Base-by-base conservation (phyloP, 139 green algal genomes). In the Chlorella sp. region DNA sequence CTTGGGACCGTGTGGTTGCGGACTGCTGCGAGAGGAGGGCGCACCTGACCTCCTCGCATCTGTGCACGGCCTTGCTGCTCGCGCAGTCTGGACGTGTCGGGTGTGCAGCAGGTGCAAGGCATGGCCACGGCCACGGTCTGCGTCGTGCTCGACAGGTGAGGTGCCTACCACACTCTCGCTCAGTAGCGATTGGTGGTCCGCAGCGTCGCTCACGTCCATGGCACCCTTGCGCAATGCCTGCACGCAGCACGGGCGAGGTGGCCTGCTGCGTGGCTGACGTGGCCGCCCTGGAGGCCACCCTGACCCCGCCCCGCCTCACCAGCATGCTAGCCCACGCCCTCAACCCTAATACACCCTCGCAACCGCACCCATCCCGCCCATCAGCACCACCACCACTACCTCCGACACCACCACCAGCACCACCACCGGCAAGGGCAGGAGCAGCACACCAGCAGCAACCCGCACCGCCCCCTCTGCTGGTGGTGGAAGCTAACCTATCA, bases 241-340 rank as follows among this genome's bases (percentile, higher is more conserved):
- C 22, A 27, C 17, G 72, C 71, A 74, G 70, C 55, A 34, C 32
- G 23, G 88, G 85, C 2, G 87, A 93, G 64, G 87, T 93, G 62
- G 85, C 83, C 30, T 81, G 79, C 26, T 83, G 71, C 2, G 82
- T 93, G 6, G 88, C 88, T 24, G 87, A 92, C 49, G 85, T 91
- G 27, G 64, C 31, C 0, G 36, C 74, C 2, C 66, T 88, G 63
- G 85, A 89, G 75, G 6, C 33, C 26, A 36, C 69, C n/a, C 72
- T 88, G 20, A 74, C 72, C 24, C 85, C 83, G 1, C 26, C 35
- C n/a, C 63, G 70, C 20, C 50, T 89, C 62, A 61, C 42, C 29
- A 64, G 73, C 30, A 36, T 67, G n/a, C 69, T 62, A 31, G 26
- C 33, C 5, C n/a, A 5, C 6, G 66, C 34, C 17, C 66, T 65